Evolutionary conservation across 2,329 filamentous ascomycete species (phyloP).

Genomic region (Knufia petricola): DNA sequence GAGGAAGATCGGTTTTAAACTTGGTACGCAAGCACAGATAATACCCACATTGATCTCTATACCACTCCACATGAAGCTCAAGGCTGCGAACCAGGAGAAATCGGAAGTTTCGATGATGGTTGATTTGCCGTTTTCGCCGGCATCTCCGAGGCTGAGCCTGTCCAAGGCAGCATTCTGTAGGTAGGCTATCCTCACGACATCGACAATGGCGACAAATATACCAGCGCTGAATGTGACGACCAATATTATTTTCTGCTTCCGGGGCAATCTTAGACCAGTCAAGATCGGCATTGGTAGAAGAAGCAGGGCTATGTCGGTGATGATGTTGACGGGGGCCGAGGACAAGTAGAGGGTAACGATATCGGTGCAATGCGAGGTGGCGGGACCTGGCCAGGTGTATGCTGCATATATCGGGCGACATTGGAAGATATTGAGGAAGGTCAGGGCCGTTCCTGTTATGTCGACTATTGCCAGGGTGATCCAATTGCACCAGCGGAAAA

Average conservation of each 20-base stretch:
- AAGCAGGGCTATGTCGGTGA: slow-evolving; percentile 80
- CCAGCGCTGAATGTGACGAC: slow-evolving; percentile 79
- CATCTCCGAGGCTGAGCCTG: slow-evolving; percentile 32
- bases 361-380: slow-evolving; percentile 46
- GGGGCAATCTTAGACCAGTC: slow-evolving; percentile 73
- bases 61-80: slow-evolving; percentile 87
- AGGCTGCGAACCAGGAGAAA: slow-evolving; percentile 64
- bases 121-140: slow-evolving; percentile 9
- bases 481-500: slow-evolving; percentile 77
- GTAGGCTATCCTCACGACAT: slow-evolving; percentile 83
- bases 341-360: slow-evolving; percentile 56
- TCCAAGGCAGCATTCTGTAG: slow-evolving; percentile 60
- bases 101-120: slow-evolving; percentile 28
- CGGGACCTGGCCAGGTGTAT: slow-evolving; percentile 45
- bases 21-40: slow-evolving; percentile 85
- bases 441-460: slow-evolving; percentile 65
- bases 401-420: slow-evolving; percentile 65
- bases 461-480: slow-evolving; percentile 69
- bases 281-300: slow-evolving; percentile 81
- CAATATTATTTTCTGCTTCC: slow-evolving; percentile 77
- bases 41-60: slow-evolving; percentile 88
- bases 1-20: slow-evolving; percentile 74
- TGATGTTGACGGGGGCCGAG: slow-evolving; percentile 82
- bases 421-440: slow-evolving; percentile 79
- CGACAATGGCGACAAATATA: slow-evolving; percentile 77